These are phyloP conservation scores for Chiua virens DNA, from an alignment of 768 basidiomycete species.

Conservation along the genomic window DNA sequence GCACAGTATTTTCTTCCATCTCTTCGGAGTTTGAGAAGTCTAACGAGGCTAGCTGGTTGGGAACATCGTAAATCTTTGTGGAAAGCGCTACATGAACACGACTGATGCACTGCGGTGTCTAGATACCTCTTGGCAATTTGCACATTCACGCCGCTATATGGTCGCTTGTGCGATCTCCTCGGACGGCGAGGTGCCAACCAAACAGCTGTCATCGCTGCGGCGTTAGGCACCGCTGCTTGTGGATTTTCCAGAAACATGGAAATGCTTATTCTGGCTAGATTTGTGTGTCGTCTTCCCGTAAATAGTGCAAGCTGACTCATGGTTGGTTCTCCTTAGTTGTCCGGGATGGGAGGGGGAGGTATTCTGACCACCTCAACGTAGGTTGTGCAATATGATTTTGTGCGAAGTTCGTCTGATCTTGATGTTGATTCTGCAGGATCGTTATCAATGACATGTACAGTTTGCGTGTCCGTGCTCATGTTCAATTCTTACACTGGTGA, in stretches of 20 bases:
- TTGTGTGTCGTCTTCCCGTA: slow-evolving; percentile 49
- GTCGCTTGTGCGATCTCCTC: slow-evolving; percentile 72
- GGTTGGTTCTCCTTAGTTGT: slow-evolving; percentile 42
- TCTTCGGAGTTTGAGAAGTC: slow-evolving; percentile 78
- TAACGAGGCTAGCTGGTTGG: slow-evolving; percentile 81
- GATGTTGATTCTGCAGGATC: slow-evolving; percentile 43
- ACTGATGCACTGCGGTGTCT: neutral
- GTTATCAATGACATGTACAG: slow-evolving; percentile 81
- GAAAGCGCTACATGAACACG: neutral
- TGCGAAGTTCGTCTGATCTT: slow-evolving; percentile 15
- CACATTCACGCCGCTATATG: slow-evolving; percentile 83
- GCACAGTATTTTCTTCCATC: slow-evolving; percentile 69
- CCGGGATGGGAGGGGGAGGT: slow-evolving; percentile 80
- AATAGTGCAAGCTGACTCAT: neutral
- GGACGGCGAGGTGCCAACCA: slow-evolving; percentile 71
- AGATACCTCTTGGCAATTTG: slow-evolving; percentile 78
- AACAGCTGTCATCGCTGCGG: slow-evolving; percentile 58
- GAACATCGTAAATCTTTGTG: slow-evolving; percentile 57
- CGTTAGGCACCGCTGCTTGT: slow-evolving; percentile 63
- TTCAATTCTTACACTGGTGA: slow-evolving; percentile 7
- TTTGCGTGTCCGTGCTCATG: slow-evolving; percentile 53
- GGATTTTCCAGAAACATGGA: slow-evolving; percentile 71
- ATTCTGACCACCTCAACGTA: slow-evolving; percentile 70
- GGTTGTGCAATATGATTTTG: slow-evolving; percentile 22
- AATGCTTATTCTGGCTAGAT: slow-evolving; percentile 68